phyloP scores from a whole-genome alignment of 208 protist species.

The Tritrichomonas musculus region DNA sequence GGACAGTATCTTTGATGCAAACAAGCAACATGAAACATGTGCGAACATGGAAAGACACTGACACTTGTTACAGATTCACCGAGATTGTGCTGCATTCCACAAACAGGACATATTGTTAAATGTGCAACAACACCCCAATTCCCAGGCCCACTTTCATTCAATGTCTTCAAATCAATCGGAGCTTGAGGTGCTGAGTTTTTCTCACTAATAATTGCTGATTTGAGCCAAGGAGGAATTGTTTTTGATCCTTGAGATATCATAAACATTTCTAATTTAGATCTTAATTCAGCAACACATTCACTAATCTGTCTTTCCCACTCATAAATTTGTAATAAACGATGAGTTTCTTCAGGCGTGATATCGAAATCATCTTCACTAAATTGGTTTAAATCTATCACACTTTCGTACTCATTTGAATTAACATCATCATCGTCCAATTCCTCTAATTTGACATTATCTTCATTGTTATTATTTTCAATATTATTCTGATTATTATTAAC shows the following conservation, averaged over 20 bases:
- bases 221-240: not conserved
- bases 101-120: not conserved
- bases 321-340: not conserved
- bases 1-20: constrained; percentile 11
- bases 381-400: too few relatives aligned
- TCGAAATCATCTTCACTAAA: too few relatives aligned
- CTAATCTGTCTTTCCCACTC: not conserved
- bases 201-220: not conserved
- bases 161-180: not conserved
- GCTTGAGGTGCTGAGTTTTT: not conserved
- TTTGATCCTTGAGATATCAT: not conserved
- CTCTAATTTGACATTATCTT: too few relatives aligned
- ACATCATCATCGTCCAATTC: too few relatives aligned
- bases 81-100: not conserved
- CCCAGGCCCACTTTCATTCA: not conserved
- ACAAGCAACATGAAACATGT: not conserved
- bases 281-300: not conserved
- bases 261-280: not conserved
- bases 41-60: not conserved
- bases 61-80: not conserved
- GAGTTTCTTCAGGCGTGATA: not conserved
- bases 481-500: too few relatives aligned
- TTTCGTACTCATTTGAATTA: too few relatives aligned
- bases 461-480: too few relatives aligned
- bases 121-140: not conserved